These are phyloP conservation scores for Magnolia changhungtana DNA, from an alignment of 164 flowering plant genomes.

Conservation along the genomic window DNA sequence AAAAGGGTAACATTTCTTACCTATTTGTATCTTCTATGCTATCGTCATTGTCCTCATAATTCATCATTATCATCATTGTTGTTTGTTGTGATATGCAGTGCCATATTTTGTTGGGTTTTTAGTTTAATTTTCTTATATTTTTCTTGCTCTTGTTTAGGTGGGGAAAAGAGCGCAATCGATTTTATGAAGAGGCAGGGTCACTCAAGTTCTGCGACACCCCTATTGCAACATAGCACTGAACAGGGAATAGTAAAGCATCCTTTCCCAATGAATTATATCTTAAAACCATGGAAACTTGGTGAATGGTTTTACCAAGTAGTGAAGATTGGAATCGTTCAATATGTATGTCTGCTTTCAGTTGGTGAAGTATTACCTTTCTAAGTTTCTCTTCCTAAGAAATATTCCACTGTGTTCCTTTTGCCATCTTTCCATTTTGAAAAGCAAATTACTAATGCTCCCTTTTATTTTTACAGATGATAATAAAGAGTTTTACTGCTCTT, in stretches of 20 bases:
- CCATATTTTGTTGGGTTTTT: too few relatives aligned
- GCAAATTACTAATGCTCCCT: background rate
- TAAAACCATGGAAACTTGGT: slow-evolving; percentile 90
- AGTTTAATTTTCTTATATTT: background rate
- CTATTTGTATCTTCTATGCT: too few relatives aligned
- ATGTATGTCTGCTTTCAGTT: slow-evolving; percentile 55
- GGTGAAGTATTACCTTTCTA: background rate
- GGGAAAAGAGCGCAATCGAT: slow-evolving; percentile 78
- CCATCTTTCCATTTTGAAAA: background rate
- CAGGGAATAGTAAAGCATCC: slow-evolving; percentile 75
- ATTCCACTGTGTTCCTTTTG: background rate
- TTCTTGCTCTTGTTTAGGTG: slow-evolving; percentile 45
- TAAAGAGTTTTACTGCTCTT: slow-evolving; percentile 65
- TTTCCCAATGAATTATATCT: slow-evolving; percentile 77
- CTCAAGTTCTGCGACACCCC: slow-evolving; percentile 48
- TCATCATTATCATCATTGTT: too few relatives aligned
- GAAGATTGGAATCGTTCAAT: slow-evolving; percentile 93
- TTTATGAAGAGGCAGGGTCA: slow-evolving; percentile 90
- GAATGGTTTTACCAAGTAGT: slow-evolving; percentile 85
- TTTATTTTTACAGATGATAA: slow-evolving; percentile 67
- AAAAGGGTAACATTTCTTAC: too few relatives aligned
- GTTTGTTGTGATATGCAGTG: too few relatives aligned
- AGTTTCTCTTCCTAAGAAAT: background rate
- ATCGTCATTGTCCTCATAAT: too few relatives aligned
- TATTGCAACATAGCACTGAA: slow-evolving; percentile 58